Conservation (phyloP, 2,329 filamentous ascomycete species). For the Talaromyces sp. region DNA sequence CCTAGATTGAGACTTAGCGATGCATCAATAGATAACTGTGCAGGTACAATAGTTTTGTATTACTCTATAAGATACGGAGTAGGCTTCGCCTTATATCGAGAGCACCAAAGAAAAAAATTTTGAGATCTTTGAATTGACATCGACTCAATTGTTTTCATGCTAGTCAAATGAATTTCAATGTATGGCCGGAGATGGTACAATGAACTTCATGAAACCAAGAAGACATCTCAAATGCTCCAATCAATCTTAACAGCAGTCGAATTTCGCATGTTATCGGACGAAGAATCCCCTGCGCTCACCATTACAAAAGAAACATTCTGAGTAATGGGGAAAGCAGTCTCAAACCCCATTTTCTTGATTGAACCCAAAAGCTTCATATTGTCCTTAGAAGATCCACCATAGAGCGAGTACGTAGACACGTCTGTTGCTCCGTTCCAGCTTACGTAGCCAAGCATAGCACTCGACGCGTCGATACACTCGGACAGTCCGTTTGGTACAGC, state of each 20-base stretch:
- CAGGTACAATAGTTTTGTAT: no score
- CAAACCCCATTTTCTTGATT: not conserved
- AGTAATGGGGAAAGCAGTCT: not conserved
- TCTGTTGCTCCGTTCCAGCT: slow-evolving; percentile 36
- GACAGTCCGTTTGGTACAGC: slow-evolving; percentile 7
- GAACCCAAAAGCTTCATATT: not conserved
- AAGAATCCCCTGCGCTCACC: not conserved
- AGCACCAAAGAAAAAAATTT: no score
- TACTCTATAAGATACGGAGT: no score
- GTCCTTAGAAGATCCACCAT: slow-evolving; percentile 4
- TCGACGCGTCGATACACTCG: not conserved
- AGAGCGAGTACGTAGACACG: slow-evolving; percentile 31
- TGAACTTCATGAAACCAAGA: not conserved
- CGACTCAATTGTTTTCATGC: no score
- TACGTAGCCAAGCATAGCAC: slow-evolving; percentile 22
- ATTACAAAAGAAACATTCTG: not conserved
- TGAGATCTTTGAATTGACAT: no score
- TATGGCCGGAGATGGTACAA: not conserved
- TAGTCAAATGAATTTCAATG: no score
- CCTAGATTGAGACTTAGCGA: no score
- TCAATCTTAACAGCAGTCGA: not conserved
- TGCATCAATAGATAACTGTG: no score
- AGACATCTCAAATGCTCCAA: not conserved
- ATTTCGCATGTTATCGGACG: not conserved
- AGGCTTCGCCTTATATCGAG: no score